Percentiles rank a stretch among this genome's conserved stretches.
These are phyloP conservation scores for Malania oleifera DNA, from an alignment of 164 flowering plant genomes.

Conservation along the genomic window DNA sequence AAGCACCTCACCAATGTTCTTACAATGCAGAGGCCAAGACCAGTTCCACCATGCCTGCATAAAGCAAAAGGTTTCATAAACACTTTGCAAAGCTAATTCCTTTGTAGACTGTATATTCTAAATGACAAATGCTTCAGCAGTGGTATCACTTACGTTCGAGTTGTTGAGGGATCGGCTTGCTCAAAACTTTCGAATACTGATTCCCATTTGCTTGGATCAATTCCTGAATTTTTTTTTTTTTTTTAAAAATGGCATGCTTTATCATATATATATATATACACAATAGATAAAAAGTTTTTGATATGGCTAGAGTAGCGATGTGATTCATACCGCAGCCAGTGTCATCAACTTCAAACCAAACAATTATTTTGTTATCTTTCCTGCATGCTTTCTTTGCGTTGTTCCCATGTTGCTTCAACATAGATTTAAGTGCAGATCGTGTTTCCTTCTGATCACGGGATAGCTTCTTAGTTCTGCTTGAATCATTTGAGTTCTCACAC, in stretches of 20 bases:
- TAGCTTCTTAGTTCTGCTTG: constrained; percentile 19
- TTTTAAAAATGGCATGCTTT: no score
- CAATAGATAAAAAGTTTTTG: neutral
- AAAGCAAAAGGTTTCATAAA: constrained; percentile 11
- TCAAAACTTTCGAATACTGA: constrained; percentile 98
- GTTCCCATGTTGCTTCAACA: constrained; percentile 43
- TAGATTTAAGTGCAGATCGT: constrained; percentile 28
- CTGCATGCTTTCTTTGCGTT: constrained; percentile 34
- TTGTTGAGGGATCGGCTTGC: constrained; percentile 98
- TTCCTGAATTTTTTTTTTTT: constrained; percentile 42
- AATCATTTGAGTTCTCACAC: constrained; percentile 48
- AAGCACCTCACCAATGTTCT: constrained; percentile 72
- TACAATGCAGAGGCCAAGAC: constrained; percentile 96
- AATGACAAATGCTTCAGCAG: neutral
- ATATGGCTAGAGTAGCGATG: neutral
- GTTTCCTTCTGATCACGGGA: constrained; percentile 34
- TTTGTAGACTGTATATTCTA: neutral
- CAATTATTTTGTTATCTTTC: constrained; percentile 53
- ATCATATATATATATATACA: no score
- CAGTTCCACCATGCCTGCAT: constrained; percentile 97
- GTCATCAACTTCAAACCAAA: constrained; percentile 96
- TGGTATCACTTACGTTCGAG: constrained; percentile 58
- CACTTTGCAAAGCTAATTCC: neutral
- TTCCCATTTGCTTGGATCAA: constrained; percentile 98
- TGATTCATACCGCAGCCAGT: constrained; percentile 80